phyloP scores from a whole-genome alignment of 2,329 filamentous ascomycete genomes.

The Ilyonectria robusta region DNA sequence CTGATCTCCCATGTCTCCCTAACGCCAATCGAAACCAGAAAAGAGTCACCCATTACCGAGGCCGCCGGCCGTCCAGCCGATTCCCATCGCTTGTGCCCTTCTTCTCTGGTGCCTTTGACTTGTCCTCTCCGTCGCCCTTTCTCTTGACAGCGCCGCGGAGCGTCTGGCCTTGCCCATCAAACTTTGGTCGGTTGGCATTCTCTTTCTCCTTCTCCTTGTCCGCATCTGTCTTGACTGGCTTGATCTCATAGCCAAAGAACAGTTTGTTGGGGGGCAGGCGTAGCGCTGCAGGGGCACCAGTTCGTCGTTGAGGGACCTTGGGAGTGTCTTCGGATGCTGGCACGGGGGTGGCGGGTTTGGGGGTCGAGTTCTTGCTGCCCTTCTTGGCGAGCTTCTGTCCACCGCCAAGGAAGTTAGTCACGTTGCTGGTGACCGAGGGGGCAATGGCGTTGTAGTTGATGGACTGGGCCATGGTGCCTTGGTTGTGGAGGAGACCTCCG shows the following conservation, averaged over 20 bases:
- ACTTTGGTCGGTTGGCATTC: slow-evolving; percentile 77
- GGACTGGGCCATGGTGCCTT: slow-evolving; percentile 96
- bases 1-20: slow-evolving; percentile 31
- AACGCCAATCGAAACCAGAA: slow-evolving; percentile 42
- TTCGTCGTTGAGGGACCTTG: slow-evolving; percentile 59
- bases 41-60: slow-evolving; percentile 41
- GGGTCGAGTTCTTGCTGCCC: slow-evolving; percentile 73
- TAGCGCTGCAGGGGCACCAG: slow-evolving; percentile 88
- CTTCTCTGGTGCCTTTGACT: slow-evolving; percentile 63
- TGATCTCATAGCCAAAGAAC: slow-evolving; percentile 96
- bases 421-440: slow-evolving; percentile 78
- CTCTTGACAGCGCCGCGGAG: slow-evolving; percentile 79
- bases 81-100: slow-evolving; percentile 61
- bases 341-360: slow-evolving; percentile 81
- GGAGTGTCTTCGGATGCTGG: slow-evolving; percentile 49
- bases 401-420: slow-evolving; percentile 83
- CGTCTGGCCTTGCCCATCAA: slow-evolving; percentile 88
- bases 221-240: slow-evolving; percentile 85
- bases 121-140: slow-evolving; percentile 70
- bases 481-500: slow-evolving; percentile 83
- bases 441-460: slow-evolving; percentile 97
- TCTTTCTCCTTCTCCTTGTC: slow-evolving; percentile 78
- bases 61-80: slow-evolving; percentile 60
- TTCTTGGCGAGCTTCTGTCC: slow-evolving; percentile 93
- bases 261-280: slow-evolving; percentile 89